Percentiles rank a stretch among this genome's conserved stretches.
These are phyloP conservation scores for Paraphoma chrysanthemicola DNA, from an alignment of 2,329 filamentous ascomycete genomes.

Conservation along the genomic window DNA sequence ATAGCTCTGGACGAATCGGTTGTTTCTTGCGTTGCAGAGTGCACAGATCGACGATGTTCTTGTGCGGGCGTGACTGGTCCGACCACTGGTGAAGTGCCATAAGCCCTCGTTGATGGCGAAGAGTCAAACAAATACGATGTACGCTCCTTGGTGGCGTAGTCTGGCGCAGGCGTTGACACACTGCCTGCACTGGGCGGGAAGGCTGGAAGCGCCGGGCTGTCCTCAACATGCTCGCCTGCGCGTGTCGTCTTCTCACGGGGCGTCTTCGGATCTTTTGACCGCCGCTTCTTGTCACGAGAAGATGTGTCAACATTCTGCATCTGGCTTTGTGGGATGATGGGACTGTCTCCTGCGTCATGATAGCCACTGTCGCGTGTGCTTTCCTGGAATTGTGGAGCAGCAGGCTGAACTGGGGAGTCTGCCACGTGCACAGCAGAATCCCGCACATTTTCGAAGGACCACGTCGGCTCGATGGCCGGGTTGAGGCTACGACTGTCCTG, in stretches of 20 bases:
- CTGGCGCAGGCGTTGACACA: constrained; percentile 35
- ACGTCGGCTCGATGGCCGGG: constrained; percentile 34
- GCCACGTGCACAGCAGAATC: constrained; percentile 55
- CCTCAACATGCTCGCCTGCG: constrained; percentile 14
- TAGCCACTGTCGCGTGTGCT: constrained; percentile 54
- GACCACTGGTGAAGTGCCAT: constrained; percentile 34
- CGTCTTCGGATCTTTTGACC: constrained; percentile 31
- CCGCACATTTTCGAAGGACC: constrained; percentile 50
- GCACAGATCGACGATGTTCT: constrained; percentile 12
- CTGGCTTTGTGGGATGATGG: constrained; percentile 16
- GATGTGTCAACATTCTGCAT: constrained; percentile 23
- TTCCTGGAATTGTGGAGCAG: constrained; percentile 33
- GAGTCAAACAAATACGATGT: constrained; percentile 46
- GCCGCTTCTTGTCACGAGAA: constrained; percentile 20
- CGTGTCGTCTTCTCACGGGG: constrained; percentile 15
- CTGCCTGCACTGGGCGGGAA: constrained; percentile 11
- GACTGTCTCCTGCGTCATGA: constrained; percentile 33
- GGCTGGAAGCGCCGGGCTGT: constrained; percentile 39
- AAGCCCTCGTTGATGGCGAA: constrained; percentile 45
- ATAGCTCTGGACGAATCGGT: constrained; percentile 7
- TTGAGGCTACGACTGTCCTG: constrained; percentile 11
- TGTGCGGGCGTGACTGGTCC: constrained; percentile 25
- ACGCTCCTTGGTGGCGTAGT: constrained; percentile 45
- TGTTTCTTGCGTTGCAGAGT: constrained; percentile 19
- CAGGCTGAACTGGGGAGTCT: constrained; percentile 51